Base-by-base conservation (phyloP, 140 eudicot species). In the Stevia rebaudiana region DNA sequence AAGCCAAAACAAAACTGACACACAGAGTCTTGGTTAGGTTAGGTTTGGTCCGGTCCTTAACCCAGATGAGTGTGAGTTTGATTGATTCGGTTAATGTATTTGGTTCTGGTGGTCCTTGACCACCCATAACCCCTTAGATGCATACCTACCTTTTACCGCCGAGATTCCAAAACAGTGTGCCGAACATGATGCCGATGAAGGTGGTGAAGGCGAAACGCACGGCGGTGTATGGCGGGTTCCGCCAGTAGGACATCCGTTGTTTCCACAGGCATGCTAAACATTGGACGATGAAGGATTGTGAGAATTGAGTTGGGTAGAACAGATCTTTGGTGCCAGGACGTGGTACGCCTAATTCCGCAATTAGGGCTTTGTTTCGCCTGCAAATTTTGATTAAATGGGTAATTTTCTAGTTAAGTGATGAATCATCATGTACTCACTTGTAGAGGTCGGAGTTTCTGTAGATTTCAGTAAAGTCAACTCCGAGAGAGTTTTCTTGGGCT, bases 241-340 rank as follows among this genome's bases (percentile, higher is more conserved):
- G 71, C 97, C 95, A 90, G 70, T 86, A 86, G 3, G 97, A 90
- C 65, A 69, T 56, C 59, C 86, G 85, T 73, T 83, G 92, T 80
- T 86, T 89, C 97, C 95, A 89, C 8, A 89, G 76, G 75, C 97
- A 89, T 47, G 97, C 95, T 4, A 80, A 31, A 35, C 81, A 82
- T 9, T 90, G 97, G 69, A 67, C 63, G 48, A 63, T 19, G 71
- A 84, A 82, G 65, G 94, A 50, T 21, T 80, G 95, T 1, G 97
- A 76, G 68, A 57, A 86, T 67, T 78, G 69, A 19, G 84, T 82
- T 0, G 86, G 78, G 67, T 84, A 90, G 56, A 71, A 73, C 21
- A 86, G 76, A 64, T 86, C 95, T 33, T 78, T 61, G 1, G 94
- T 49, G 33, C 83, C 88, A 5, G 88, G 88, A 42, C 70, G 77